phyloP scores from a whole-genome alignment of 306 rosid species.

The Cicer cuneatum region DNA sequence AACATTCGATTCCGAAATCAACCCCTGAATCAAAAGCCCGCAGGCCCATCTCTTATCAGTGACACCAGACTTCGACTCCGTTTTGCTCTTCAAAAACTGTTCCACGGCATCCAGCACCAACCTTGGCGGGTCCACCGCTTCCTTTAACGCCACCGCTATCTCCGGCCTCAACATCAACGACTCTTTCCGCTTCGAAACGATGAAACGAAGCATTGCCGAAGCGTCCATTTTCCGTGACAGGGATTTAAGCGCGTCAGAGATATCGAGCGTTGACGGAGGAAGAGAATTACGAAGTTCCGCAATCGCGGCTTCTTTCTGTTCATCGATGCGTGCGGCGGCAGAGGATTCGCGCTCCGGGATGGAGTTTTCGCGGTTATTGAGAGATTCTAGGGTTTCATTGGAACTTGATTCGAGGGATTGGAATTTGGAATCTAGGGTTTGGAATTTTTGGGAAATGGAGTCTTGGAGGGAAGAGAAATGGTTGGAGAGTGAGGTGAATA shows the following conservation, averaged over 20 bases:
- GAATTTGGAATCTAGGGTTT: slow-evolving; percentile 62
- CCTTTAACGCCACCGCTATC: slow-evolving; percentile 58
- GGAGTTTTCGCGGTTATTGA: slow-evolving; percentile 56
- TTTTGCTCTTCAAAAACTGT: slow-evolving; percentile 60
- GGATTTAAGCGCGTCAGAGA: slow-evolving; percentile 58
- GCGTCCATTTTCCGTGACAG: slow-evolving; percentile 73
- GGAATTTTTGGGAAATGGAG: slow-evolving; percentile 62
- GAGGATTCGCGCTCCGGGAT: slow-evolving; percentile 68
- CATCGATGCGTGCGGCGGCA: slow-evolving; percentile 58
- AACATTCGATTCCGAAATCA: slow-evolving; percentile 57
- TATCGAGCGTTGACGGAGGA: slow-evolving; percentile 40
- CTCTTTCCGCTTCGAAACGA: slow-evolving; percentile 74
- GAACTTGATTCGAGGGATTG: slow-evolving; percentile 57
- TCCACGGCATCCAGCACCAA: slow-evolving; percentile 69
- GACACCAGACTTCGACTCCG: slow-evolving; percentile 58
- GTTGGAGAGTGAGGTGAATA: slow-evolving; percentile 58
- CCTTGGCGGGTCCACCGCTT: slow-evolving; percentile 77
- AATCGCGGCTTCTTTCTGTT: slow-evolving; percentile 60
- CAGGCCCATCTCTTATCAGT: slow-evolving; percentile 89
- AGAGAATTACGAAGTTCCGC: slow-evolving; percentile 49
- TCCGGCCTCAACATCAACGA: slow-evolving; percentile 68
- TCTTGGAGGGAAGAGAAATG: slow-evolving; percentile 60
- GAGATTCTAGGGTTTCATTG: slow-evolving; percentile 55
- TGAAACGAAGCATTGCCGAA: slow-evolving; percentile 55
- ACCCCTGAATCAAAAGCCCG: slow-evolving; percentile 71